Percentiles rank a stretch among this genome's conserved stretches.
phyloP scores from a whole-genome alignment of 1,139 yeast genomes.

The Geotrichum histeridarum region DNA sequence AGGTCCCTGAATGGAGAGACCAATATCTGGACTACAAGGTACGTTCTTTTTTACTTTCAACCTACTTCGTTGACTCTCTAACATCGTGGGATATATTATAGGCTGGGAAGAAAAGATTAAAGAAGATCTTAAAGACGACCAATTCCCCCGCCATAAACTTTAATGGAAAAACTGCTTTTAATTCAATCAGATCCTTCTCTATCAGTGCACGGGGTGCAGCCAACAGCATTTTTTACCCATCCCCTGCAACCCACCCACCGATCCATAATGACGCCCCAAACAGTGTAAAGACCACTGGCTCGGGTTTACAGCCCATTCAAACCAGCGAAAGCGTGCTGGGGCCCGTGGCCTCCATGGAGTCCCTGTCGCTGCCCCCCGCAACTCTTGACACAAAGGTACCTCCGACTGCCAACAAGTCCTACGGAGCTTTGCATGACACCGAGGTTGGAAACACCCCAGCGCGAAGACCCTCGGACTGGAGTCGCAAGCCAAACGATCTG shows the following conservation, averaged over 20 bases:
- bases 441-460: not conserved
- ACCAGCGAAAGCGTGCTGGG: constrained; percentile 15
- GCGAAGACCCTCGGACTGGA: constrained; percentile 16
- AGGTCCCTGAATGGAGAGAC: constrained; percentile 82
- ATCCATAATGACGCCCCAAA: constrained; percentile 6
- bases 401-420: constrained; percentile 3
- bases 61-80: not conserved
- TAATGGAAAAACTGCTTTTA: not conserved
- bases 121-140: constrained; percentile 38
- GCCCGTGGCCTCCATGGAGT: constrained; percentile 9
- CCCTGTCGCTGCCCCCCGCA: constrained; percentile 31
- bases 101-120: constrained; percentile 54
- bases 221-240: constrained; percentile 10
- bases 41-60: constrained; percentile 6
- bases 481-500: constrained; percentile 6
- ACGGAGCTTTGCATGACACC: constrained; percentile 6
- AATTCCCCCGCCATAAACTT: constrained; percentile 12
- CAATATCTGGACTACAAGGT: constrained; percentile 73
- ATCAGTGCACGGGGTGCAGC: constrained; percentile 18
- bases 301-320: constrained; percentile 7
- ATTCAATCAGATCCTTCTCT: constrained; percentile 7
- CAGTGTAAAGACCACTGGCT: constrained; percentile 16
- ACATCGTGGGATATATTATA: constrained; percentile 10
- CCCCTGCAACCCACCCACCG: constrained; percentile 10
- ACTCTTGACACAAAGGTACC: constrained; percentile 21